Base-by-base conservation (phyloP, 176 grass and related monocot species). In the Musa acuminata region DNA sequence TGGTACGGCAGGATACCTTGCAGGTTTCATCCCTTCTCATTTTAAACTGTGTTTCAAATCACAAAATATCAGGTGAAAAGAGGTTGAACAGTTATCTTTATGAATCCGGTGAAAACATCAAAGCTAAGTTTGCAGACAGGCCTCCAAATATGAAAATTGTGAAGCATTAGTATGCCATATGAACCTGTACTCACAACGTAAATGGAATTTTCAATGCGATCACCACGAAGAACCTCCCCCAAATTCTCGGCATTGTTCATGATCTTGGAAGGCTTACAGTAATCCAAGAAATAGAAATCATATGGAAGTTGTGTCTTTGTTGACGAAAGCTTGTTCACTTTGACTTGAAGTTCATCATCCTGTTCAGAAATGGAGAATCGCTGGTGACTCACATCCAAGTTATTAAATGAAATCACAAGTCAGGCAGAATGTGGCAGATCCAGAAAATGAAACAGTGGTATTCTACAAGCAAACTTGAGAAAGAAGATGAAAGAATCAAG, bases 271-370 rank as follows among this genome's bases (percentile, higher is more conserved):
- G 84, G 84, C 27, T 81, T 86, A 54, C 84, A 86, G 65, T 82
- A 86, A 22, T 82, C 84, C 74, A 86, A 78, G 84, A 86, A 86
- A 78, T 86, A 86, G 67, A 81, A 86, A 57, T 86, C 84, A 69
- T 86, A 86, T 73, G 84, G 84, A 86, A 86, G 84, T 57, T 86
- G 84, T 77, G 84, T 86, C 67, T 86, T 86, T 58, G 84, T 86
- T 65, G 84, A 86, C 74, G 84, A 86, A 78, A 86, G 84, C 72
- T 86, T 86, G 29, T 86, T 86, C 67, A 86, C 84, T 82, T 86
- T 86, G 35, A 86, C 84, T 75, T 35, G 84, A 67, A 86, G 84
- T 23, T 86, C 84, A 82, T 86, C 84, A 82, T 78, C 74, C 84
- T 86, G 59, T 55, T 54, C 50, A 35, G 16, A 50, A 26, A 49